phyloP scores from a whole-genome alignment of 2,329 filamentous ascomycete genomes.

The Aspergillus sp. region DNA sequence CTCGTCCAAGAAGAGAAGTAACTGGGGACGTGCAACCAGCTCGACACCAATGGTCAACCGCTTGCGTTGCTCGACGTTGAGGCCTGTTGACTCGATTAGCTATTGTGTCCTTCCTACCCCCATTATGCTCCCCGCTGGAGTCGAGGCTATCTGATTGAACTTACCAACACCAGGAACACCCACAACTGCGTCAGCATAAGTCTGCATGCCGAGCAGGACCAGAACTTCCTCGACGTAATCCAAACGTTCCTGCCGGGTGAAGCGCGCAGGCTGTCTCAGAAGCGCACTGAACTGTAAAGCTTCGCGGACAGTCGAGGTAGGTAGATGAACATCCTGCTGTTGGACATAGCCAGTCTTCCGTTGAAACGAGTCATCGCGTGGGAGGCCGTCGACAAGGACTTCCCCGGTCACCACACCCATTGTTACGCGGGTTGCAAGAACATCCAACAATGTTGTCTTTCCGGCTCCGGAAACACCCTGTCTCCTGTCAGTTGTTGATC shows the following conservation, averaged over 20 bases:
- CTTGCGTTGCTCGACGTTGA: slow-evolving; percentile 64
- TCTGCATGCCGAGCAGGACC: slow-evolving; percentile 82
- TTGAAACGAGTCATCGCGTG: slow-evolving; percentile 79
- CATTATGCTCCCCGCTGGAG: too few relatives aligned
- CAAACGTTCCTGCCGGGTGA: slow-evolving; percentile 74
- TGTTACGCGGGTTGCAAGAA: slow-evolving; percentile 78
- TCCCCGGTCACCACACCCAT: slow-evolving; percentile 87
- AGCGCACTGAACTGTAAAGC: slow-evolving; percentile 82
- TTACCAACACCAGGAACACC: slow-evolving; percentile 70
- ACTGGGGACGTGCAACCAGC: slow-evolving; percentile 82
- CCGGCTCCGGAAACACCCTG: slow-evolving; percentile 78
- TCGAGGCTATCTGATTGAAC: too few relatives aligned
- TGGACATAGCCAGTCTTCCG: slow-evolving; percentile 90
- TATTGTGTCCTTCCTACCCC: too few relatives aligned
- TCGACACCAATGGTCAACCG: slow-evolving; percentile 95
- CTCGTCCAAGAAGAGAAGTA: slow-evolving; percentile 91
- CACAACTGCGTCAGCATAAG: slow-evolving; percentile 86
- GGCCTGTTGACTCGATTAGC: slow-evolving; percentile 29
- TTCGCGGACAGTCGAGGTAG: slow-evolving; percentile 83
- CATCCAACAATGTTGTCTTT: slow-evolving; percentile 87
- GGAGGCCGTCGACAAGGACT: slow-evolving; percentile 75
- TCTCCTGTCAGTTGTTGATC: too few relatives aligned
- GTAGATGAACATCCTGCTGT: slow-evolving; percentile 85
- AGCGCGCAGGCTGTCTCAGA: slow-evolving; percentile 75
- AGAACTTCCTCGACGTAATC: slow-evolving; percentile 90